Conservation (phyloP, 225 moss, liverwort and hornwort genomes). For the Polytrichum formosum region DNA sequence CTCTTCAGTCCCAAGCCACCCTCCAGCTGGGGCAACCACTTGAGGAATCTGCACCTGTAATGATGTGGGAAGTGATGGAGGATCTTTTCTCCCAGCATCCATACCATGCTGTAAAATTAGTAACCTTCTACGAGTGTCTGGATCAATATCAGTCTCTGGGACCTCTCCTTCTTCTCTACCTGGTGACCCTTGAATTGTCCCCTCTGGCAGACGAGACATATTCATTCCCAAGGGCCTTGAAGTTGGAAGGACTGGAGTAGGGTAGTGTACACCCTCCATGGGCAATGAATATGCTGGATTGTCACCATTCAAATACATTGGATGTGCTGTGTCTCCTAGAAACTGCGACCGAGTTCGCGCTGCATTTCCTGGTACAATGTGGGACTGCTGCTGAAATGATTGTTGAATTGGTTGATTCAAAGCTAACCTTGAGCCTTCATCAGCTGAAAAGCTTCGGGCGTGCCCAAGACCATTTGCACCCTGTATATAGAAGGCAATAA, state of each 20-base stretch:
- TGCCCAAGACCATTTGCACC: conserved; percentile 55
- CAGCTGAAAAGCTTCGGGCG: conserved; percentile 57
- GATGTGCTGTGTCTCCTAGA: conserved; percentile 27
- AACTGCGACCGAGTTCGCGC: conserved; percentile 48
- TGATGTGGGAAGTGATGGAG: conserved; percentile 30
- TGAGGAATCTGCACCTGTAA: conserved; percentile 68
- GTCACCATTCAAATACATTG: conserved; percentile 30
- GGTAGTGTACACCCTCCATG: conserved; percentile 44
- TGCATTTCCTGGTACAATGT: conserved; percentile 44
- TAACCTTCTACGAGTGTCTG: conserved; percentile 91
- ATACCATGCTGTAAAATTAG: conserved; percentile 94
- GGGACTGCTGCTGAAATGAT: conserved; percentile 43
- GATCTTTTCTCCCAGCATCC: conserved; percentile 70
- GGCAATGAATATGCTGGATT: conserved; percentile 18
- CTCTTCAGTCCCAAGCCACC: conserved; percentile 88
- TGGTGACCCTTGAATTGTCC: conserved; percentile 69
- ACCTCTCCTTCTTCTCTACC: conserved; percentile 99
- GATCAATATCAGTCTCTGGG: conserved; percentile 94
- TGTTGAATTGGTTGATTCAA: conserved; percentile 56
- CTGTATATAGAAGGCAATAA: conserved; percentile 21
- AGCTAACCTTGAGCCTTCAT: conserved; percentile 74
- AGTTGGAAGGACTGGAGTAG: conserved; percentile 38
- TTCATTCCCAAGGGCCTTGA: conserved; percentile 52
- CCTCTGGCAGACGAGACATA: conserved; percentile 40
- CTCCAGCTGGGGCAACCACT: conserved; percentile 65